phyloP scores from a whole-genome alignment of 192 early-diverging fungal species.

The Coemansia sp. region DNA sequence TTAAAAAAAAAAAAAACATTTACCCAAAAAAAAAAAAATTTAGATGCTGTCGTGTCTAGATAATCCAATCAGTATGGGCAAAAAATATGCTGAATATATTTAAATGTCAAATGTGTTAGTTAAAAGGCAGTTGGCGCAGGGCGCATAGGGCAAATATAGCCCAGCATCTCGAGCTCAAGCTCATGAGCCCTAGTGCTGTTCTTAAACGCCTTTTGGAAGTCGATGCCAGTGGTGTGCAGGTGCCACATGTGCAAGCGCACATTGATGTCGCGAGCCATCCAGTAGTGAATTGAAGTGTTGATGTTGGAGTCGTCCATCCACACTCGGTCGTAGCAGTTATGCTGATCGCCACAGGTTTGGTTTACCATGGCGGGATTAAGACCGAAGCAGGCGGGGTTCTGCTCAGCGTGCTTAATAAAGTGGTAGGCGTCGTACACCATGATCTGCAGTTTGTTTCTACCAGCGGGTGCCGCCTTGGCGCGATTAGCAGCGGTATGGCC shows the following conservation, averaged over 20 bases:
- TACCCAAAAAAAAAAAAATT: not conserved
- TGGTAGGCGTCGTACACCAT: slow-evolving; percentile 54
- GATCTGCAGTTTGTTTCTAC: slow-evolving; percentile 28
- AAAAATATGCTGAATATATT: not conserved
- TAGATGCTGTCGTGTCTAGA: not conserved
- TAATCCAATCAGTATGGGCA: not conserved
- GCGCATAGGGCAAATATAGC: slow-evolving; percentile 48
- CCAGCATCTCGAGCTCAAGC: slow-evolving; percentile 51
- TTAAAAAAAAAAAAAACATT: not conserved
- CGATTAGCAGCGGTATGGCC: not conserved
- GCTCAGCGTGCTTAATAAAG: slow-evolving; percentile 51
- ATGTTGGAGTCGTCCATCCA: slow-evolving; percentile 53
- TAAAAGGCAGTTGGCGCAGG: slow-evolving; percentile 34
- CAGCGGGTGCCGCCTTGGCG: not conserved
- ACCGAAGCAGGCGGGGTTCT: slow-evolving; percentile 41
- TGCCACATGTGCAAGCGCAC: slow-evolving; percentile 50
- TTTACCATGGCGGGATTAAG: slow-evolving; percentile 26
- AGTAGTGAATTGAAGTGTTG: slow-evolving; percentile 46
- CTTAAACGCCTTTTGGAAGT: slow-evolving; percentile 22
- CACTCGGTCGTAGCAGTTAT: slow-evolving; percentile 45
- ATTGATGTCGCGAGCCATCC: slow-evolving; percentile 52
- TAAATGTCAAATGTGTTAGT: not conserved
- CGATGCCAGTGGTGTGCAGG: slow-evolving; percentile 25
- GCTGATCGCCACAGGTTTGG: slow-evolving; percentile 42
- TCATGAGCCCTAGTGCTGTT: slow-evolving; percentile 39